Conservation (phyloP, 2,329 filamentous ascomycete genomes). For the Exophiala calicioides region DNA sequence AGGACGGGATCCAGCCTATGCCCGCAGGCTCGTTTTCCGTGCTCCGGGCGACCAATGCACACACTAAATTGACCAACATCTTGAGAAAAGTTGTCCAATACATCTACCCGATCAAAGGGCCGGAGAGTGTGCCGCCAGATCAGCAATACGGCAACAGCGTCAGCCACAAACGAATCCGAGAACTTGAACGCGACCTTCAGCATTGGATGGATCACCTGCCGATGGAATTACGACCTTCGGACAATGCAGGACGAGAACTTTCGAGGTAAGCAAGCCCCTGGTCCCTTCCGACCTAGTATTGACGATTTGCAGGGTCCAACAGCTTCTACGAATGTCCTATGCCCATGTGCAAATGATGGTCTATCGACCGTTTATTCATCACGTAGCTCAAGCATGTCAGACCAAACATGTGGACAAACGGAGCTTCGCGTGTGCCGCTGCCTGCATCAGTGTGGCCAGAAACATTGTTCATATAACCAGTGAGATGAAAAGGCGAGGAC, state of each 20-base stretch:
- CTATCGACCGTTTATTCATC: constrained; percentile 66
- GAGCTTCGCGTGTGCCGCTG: constrained; percentile 65
- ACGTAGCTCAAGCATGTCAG: constrained; percentile 56
- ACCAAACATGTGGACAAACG: constrained; percentile 59
- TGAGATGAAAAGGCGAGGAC: constrained; percentile 63
- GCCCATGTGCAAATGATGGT: constrained; percentile 66
- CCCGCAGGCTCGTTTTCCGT: constrained; percentile 57
- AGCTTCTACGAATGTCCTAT: constrained; percentile 64
- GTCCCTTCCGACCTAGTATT: constrained; percentile 37
- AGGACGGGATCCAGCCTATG: constrained; percentile 53
- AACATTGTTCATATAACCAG: constrained; percentile 67
- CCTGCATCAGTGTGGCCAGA: constrained; percentile 65
- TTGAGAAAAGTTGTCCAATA: constrained; percentile 64
- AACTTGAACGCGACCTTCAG: constrained; percentile 65
- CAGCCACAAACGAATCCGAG: constrained; percentile 64
- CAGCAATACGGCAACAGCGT: constrained; percentile 64
- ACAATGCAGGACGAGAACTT: constrained; percentile 72
- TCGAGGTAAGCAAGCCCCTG: constrained; percentile 63
- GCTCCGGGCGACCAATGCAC: constrained; percentile 62
- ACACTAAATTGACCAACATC: constrained; percentile 59
- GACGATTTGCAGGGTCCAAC: constrained; percentile 50
- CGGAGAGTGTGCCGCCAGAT: constrained; percentile 40
- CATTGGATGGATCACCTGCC: constrained; percentile 69
- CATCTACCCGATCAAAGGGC: constrained; percentile 62
- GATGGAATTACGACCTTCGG: constrained; percentile 73